Percentiles rank a stretch among this genome's conserved stretches.
Conservation (phyloP, 2,329 filamentous ascomycete species). For the Alternaria postmessia region DNA sequence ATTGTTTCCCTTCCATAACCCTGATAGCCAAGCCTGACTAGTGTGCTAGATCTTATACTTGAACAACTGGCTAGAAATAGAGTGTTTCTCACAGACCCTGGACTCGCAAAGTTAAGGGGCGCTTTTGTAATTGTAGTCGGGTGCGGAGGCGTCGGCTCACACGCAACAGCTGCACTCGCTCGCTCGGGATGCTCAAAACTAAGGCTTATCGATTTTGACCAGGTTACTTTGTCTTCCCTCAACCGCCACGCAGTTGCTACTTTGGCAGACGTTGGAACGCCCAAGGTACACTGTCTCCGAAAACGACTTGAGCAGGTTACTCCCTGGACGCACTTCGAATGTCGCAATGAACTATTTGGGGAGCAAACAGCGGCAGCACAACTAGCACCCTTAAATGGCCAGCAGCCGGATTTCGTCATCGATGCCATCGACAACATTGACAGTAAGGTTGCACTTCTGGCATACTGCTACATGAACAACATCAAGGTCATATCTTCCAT, state of each 20-base stretch:
- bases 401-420: slow-evolving; percentile 84
- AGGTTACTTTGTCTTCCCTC: slow-evolving; percentile 91
- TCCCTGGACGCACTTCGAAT: slow-evolving; percentile 91
- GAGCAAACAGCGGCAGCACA: slow-evolving; percentile 70
- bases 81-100: slow-evolving; percentile 85
- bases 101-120: slow-evolving; percentile 78
- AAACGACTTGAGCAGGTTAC: slow-evolving; percentile 83
- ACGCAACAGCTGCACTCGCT: slow-evolving; percentile 84
- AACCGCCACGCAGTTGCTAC: slow-evolving; percentile 97
- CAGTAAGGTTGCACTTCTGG: slow-evolving; percentile 88
- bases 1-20: slow-evolving; percentile 3
- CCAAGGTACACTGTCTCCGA: slow-evolving; percentile 87
- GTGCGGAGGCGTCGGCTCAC: slow-evolving; percentile 92
- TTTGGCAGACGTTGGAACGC: slow-evolving; percentile 87
- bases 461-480: slow-evolving; percentile 81
- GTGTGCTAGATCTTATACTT: slow-evolving; percentile 76
- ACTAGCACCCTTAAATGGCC: slow-evolving; percentile 72
- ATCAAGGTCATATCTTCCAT: slow-evolving; percentile 91
- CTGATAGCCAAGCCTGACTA: slow-evolving; percentile 6
- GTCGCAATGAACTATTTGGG: slow-evolving; percentile 83
- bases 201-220: slow-evolving; percentile 94
- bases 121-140: slow-evolving; percentile 91
- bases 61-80: slow-evolving; percentile 94
- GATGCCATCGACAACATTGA: slow-evolving; percentile 99
- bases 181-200: slow-evolving; percentile 89